These are phyloP conservation scores for Lodderomyces elongisporus DNA, from an alignment of 1,139 yeast species.

Conservation along the genomic window DNA sequence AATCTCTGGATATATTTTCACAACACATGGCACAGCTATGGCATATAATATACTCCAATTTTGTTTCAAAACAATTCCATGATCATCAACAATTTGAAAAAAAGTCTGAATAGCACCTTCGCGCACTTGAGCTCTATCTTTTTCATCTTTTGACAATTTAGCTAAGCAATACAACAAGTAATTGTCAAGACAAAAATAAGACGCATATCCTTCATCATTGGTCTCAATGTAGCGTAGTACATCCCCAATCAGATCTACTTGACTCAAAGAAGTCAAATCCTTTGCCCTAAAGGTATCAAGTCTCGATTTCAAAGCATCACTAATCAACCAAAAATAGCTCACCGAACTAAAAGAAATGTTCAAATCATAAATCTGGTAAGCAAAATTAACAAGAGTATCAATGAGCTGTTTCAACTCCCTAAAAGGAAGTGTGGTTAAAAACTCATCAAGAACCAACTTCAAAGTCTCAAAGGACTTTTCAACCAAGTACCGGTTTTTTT, in stretches of 20 bases:
- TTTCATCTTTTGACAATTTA: conserved; percentile 50
- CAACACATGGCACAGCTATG: conserved; percentile 41
- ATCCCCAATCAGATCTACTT: conserved; percentile 16
- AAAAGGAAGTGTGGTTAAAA: conserved; percentile 64
- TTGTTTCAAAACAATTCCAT: conserved; percentile 50
- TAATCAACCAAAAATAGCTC: conserved; percentile 85
- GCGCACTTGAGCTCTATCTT: conserved; percentile 67
- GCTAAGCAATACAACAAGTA: conserved; percentile 60
- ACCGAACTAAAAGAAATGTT: conserved; percentile 88
- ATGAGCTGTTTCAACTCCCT: conserved; percentile 58
- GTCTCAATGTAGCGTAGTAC: conserved; percentile 18
- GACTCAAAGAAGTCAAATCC: conserved; percentile 1
- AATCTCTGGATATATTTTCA: conserved; percentile 12
- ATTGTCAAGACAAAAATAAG: conserved; percentile 45
- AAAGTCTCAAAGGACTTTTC: conserved; percentile 73
- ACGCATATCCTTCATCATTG: conserved; percentile 14
- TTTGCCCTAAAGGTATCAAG: conserved; percentile 19
- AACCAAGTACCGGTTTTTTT: conserved; percentile 42
- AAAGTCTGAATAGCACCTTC: conserved; percentile 88
- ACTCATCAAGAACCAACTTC: conserved; percentile 80
- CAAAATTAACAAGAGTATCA: conserved; percentile 68
- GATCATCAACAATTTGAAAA: conserved; percentile 77
- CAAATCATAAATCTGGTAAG: conserved; percentile 63
- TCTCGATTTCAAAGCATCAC: conserved; percentile 58
- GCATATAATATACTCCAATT: conserved; percentile 54